phyloP scores from a whole-genome alignment of 192 early-diverging fungal genomes.

The Spizellomyces sp. region DNA sequence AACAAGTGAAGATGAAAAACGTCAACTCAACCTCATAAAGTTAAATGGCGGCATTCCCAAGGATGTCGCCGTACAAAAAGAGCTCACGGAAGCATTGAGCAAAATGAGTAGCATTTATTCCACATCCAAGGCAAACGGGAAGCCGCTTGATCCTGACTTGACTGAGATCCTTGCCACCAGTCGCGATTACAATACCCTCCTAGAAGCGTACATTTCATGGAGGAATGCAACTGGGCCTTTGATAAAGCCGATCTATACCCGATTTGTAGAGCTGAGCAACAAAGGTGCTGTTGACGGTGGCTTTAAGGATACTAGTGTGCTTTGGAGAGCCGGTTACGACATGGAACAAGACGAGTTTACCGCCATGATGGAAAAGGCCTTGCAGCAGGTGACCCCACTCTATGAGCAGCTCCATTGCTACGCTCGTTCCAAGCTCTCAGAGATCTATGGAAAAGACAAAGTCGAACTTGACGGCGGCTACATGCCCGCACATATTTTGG shows the following conservation, averaged over 20 bases:
- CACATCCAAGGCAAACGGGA: slow-evolving; percentile 17
- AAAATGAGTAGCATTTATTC: slow-evolving; percentile 31
- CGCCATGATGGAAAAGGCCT: slow-evolving; percentile 25
- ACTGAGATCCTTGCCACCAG: slow-evolving; percentile 26
- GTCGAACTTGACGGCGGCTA: slow-evolving; percentile 11
- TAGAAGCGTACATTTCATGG: slow-evolving; percentile 33
- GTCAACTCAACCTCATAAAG: slow-evolving; percentile 17
- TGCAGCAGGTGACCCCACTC: slow-evolving; percentile 30
- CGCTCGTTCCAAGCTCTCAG: slow-evolving; percentile 21
- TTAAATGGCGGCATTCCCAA: slow-evolving; percentile 8
- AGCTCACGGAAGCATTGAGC: slow-evolving; percentile 14
- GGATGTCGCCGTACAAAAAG: slow-evolving; percentile 1
- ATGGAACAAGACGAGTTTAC: slow-evolving; percentile 32
- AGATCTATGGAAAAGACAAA: slow-evolving; percentile 22
- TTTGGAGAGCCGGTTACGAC: slow-evolving; percentile 34
- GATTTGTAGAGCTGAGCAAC: slow-evolving; percentile 31
- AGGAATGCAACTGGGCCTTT: slow-evolving; percentile 26
- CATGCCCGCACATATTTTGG: slow-evolving; percentile 38
- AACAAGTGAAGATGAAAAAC: slow-evolving; percentile 13
- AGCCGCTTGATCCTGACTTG: slow-evolving; percentile 34
- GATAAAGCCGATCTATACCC: slow-evolving; percentile 12
- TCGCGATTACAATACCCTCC: slow-evolving; percentile 32
- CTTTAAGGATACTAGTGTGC: slow-evolving; percentile 22
- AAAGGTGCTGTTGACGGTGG: slow-evolving; percentile 30
- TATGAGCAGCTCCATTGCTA: slow-evolving; percentile 43